These are phyloP conservation scores for Testicularia cyperi DNA, from an alignment of 1,284 basidiomycete genomes.

Conservation along the genomic window DNA sequence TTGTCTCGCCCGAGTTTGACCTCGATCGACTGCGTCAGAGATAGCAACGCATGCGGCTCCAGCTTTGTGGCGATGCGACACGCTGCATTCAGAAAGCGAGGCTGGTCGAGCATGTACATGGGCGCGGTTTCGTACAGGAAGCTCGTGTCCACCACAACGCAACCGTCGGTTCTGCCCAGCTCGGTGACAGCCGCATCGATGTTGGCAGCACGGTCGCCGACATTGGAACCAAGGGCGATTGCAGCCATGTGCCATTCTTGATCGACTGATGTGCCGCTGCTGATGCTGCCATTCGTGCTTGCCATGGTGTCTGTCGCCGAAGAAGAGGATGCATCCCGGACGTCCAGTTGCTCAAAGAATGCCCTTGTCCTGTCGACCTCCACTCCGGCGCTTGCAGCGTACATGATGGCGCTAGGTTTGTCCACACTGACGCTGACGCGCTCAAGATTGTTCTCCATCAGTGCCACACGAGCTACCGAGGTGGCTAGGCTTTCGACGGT, in stretches of 20 bases:
- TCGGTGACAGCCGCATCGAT: constrained; percentile 74
- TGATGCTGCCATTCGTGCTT: background rate
- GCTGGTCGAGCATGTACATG: constrained; percentile 93
- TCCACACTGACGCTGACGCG: constrained; percentile 66
- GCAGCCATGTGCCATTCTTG: constrained; percentile 63
- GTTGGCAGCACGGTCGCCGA: constrained; percentile 83
- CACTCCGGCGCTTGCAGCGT: constrained; percentile 69
- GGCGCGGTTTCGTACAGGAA: constrained; percentile 91
- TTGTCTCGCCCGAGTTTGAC: constrained; percentile 75
- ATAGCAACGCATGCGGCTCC: constrained; percentile 68
- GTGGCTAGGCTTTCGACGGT: constrained; percentile 77
- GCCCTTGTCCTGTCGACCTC: constrained; percentile 66
- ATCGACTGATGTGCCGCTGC: background rate
- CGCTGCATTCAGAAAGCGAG: constrained; percentile 84
- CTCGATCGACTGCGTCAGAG: constrained; percentile 76
- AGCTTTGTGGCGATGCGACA: constrained; percentile 80
- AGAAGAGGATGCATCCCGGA: background rate
- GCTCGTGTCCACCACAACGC: constrained; percentile 72
- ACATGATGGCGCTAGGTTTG: constrained; percentile 76
- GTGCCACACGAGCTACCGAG: constrained; percentile 66
- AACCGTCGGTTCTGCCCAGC: constrained; percentile 43
- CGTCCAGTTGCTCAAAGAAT: constrained; percentile 44
- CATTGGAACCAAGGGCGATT: constrained; percentile 84
- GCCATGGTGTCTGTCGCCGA: background rate
- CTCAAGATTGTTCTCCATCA: constrained; percentile 42